Evolutionary conservation across 2,329 filamentous ascomycete genomes (phyloP).

Genomic region (Fusarium mundagurra): DNA sequence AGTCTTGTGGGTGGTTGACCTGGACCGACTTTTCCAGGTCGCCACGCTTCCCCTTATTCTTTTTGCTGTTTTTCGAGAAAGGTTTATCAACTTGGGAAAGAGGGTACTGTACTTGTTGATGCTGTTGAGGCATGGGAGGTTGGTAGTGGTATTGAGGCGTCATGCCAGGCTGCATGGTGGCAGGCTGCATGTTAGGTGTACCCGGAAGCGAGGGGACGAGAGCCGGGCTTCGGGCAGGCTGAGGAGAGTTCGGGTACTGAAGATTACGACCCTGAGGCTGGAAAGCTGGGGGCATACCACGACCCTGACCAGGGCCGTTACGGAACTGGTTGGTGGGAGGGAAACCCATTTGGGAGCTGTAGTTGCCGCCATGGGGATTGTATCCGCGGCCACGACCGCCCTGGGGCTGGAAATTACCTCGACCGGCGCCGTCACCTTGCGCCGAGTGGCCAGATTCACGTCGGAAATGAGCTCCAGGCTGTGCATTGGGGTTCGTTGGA

Average conservation of each 20-base stretch:
- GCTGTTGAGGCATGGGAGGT: conserved; percentile 66
- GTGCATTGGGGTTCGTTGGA: conserved; percentile 69
- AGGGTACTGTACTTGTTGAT: conserved; percentile 69
- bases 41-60: conserved; percentile 54
- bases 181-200: conserved; percentile 74
- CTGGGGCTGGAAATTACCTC: conserved; percentile 62
- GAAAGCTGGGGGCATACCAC: conserved; percentile 61
- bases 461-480: conserved; percentile 78
- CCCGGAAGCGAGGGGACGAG: conserved; percentile 72
- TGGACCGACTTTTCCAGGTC: conserved; percentile 59
- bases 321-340: conserved; percentile 56
- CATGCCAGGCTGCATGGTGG: conserved; percentile 64
- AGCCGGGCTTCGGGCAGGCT: conserved; percentile 73
- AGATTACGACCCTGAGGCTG: conserved; percentile 58
- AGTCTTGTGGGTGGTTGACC: conserved; percentile 50
- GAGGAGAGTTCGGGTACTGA: conserved; percentile 69
- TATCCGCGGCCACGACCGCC: conserved; percentile 62
- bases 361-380: conserved; percentile 55
- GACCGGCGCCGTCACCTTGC: conserved; percentile 64
- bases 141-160: conserved; percentile 72
- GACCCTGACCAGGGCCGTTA: conserved; percentile 58
- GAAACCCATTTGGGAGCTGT: conserved; percentile 58
- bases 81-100: conserved; percentile 50
- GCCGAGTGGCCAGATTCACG: conserved; percentile 87
- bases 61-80: conserved; percentile 55